A percentile compares a stretch with the other conserved stretches of the same genome.
These are phyloP conservation scores for Trypanosoma theileri DNA, from an alignment of 208 protist genomes.

Conservation along the genomic window DNA sequence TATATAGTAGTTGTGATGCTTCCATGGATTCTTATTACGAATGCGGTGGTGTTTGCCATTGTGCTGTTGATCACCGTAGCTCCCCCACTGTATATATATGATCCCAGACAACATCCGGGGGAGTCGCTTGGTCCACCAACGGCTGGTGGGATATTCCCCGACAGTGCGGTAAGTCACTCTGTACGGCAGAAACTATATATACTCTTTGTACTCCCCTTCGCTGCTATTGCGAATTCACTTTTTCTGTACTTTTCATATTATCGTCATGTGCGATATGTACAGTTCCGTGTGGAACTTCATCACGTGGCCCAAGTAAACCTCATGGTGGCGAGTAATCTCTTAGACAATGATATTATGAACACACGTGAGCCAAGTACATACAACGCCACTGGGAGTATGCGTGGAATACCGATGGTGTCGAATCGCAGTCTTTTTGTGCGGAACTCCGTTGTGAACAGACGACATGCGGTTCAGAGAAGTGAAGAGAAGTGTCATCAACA, in stretches of 20 bases:
- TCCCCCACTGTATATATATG: conserved; percentile 68
- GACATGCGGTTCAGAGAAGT: too few relatives aligned
- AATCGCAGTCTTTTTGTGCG: not conserved
- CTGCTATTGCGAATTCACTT: conserved; percentile 38
- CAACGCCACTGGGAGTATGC: not conserved
- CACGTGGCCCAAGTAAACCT: conserved; percentile 10
- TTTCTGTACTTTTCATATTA: conserved; percentile 82
- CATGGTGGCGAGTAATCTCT: not conserved
- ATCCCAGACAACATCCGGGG: conserved; percentile 30
- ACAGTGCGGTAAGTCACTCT: conserved; percentile 30
- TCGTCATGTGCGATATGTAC: conserved; percentile 59
- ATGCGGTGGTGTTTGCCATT: conserved; percentile 55
- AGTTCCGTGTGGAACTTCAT: conserved; percentile 63
- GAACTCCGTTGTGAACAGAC: not conserved
- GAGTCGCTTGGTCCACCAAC: conserved; percentile 41
- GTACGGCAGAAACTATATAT: conserved; percentile 82
- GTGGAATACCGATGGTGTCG: not conserved
- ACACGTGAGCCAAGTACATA: not conserved
- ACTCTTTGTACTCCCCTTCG: conserved; percentile 64
- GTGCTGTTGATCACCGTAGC: conserved; percentile 51
- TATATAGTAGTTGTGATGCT: conserved; percentile 17
- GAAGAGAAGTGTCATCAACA: conserved; percentile 16
- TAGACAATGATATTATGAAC: not conserved
- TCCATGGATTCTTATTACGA: conserved; percentile 23
- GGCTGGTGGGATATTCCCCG: conserved; percentile 39